Percentiles rank a stretch among this genome's conserved stretches.
Conservation (phyloP, 2,329 filamentous ascomycete genomes). For the Alternaria alternata region DNA sequence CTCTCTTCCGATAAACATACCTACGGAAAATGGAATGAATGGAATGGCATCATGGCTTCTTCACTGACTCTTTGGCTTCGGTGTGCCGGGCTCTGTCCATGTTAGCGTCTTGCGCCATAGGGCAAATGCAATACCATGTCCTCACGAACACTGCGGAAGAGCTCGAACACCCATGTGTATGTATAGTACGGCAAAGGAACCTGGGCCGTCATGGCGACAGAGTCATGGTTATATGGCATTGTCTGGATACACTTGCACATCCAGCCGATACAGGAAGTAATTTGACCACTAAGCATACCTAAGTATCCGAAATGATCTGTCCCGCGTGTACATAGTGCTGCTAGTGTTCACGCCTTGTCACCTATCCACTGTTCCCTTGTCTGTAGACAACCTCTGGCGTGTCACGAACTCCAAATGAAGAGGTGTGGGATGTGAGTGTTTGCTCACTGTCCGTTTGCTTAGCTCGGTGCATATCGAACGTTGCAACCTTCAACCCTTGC, state of each 20-base stretch:
- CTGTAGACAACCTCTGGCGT: no score
- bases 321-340: not conserved
- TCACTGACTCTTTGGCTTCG: slow-evolving; percentile 36
- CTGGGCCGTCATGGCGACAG: not conserved
- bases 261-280: not conserved
- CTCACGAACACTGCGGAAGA: slow-evolving; percentile 31
- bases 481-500: no score
- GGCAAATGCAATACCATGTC: slow-evolving; percentile 49
- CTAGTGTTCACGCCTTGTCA: rapidly evolving
- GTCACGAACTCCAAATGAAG: no score
- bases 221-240: not conserved
- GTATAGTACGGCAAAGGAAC: not conserved
- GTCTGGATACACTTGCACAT: not conserved
- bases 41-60: slow-evolving; percentile 39
- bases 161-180: not conserved
- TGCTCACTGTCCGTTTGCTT: no score
- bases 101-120: slow-evolving; percentile 44
- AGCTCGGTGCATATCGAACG: no score
- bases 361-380: no score
- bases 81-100: slow-evolving; percentile 35
- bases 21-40: slow-evolving; percentile 40
- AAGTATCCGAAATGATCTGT: not conserved
- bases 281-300: not conserved
- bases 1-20: slow-evolving; percentile 30
- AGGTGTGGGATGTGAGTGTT: no score